Conservation (phyloP, 2,329 filamentous ascomycete genomes). For the Aureobasidium sp. region DNA sequence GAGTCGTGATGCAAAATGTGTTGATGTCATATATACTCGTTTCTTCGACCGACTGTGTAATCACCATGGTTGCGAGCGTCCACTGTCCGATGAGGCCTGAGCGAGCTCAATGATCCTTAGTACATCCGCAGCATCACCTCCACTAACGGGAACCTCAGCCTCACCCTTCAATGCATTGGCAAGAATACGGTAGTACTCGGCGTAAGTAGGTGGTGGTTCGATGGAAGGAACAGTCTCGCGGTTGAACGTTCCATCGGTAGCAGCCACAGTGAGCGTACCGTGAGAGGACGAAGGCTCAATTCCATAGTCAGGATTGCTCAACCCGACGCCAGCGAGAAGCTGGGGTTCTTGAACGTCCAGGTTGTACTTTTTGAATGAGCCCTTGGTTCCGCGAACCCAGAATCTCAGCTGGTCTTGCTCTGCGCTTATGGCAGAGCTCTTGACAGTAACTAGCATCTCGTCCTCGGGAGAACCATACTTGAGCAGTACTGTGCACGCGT, state of each 20-base stretch:
- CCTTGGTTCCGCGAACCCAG: conserved; percentile 67
- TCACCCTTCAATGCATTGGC: conserved; percentile 44
- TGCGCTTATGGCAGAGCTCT: conserved; percentile 62
- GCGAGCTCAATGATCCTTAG: conserved; percentile 49
- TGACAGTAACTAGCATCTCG: conserved; percentile 58
- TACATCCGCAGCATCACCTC: conserved; percentile 44
- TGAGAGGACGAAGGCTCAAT: conserved; percentile 50
- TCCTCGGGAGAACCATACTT: conserved; percentile 44
- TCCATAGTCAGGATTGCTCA: conserved; percentile 55
- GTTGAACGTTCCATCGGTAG: conserved; percentile 29
- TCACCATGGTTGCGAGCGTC: conserved; percentile 32
- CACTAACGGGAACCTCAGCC: conserved; percentile 45
- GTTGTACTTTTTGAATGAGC: conserved; percentile 62
- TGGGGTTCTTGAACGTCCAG: conserved; percentile 71
- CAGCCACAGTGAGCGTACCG: conserved; percentile 36
- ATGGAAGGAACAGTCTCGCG: conserved; percentile 48
- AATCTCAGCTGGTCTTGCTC: conserved; percentile 56
- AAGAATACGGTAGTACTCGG: conserved; percentile 53
- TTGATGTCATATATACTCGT: background rate
- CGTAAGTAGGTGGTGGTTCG: conserved; percentile 55
- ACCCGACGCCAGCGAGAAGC: conserved; percentile 54
- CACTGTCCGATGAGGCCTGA: conserved; percentile 43
- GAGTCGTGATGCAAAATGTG: too few relatives aligned
- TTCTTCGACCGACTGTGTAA: background rate
- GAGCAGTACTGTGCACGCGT: conserved; percentile 53